Percentiles rank a stretch among this genome's conserved stretches.
Conservation (phyloP, 495 filamentous ascomycete species). For the Glutinoglossum americanum region DNA sequence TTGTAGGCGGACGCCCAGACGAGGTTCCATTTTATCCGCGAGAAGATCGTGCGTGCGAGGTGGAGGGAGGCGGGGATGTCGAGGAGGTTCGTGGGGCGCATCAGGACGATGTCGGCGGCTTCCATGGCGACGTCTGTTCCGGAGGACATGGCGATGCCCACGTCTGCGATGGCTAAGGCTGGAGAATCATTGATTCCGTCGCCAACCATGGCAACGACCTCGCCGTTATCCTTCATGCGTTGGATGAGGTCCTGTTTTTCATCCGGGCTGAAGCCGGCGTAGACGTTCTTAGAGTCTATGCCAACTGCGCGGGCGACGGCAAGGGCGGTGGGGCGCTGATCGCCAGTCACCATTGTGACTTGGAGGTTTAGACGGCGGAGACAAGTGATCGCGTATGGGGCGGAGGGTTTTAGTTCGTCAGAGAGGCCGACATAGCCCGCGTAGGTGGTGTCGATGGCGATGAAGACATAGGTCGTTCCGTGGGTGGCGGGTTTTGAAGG, state of each 20-base stretch:
- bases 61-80: slow-evolving; percentile 71
- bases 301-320: slow-evolving; percentile 68
- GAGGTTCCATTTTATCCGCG: slow-evolving; percentile 82
- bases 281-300: slow-evolving; percentile 51
- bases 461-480: slow-evolving; percentile 76
- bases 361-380: slow-evolving; percentile 66
- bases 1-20: slow-evolving; percentile 89
- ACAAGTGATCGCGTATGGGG: slow-evolving; percentile 63
- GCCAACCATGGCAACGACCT: slow-evolving; percentile 86
- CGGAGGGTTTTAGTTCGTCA: slow-evolving; percentile 77
- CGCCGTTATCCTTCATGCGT: slow-evolving; percentile 45
- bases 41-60: slow-evolving; percentile 70
- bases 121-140: slow-evolving; percentile 98
- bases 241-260: slow-evolving; percentile 75
- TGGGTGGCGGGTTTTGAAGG: slow-evolving; percentile 17
- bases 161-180: slow-evolving; percentile 73
- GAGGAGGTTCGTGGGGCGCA: slow-evolving; percentile 79
- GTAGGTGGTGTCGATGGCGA: slow-evolving; percentile 64
- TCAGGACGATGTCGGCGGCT: slow-evolving; percentile 86
- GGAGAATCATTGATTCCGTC: slow-evolving; percentile 99
- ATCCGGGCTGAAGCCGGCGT: slow-evolving; percentile 64
- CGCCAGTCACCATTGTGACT: slow-evolving; percentile 82
- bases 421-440: slow-evolving; percentile 63
- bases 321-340: slow-evolving; percentile 60
- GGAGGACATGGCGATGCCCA: slow-evolving; percentile 79